Percentiles rank a stretch among this genome's conserved stretches.
Conservation (phyloP, 2,329 filamentous ascomycete species). For the Fusarium sp. region DNA sequence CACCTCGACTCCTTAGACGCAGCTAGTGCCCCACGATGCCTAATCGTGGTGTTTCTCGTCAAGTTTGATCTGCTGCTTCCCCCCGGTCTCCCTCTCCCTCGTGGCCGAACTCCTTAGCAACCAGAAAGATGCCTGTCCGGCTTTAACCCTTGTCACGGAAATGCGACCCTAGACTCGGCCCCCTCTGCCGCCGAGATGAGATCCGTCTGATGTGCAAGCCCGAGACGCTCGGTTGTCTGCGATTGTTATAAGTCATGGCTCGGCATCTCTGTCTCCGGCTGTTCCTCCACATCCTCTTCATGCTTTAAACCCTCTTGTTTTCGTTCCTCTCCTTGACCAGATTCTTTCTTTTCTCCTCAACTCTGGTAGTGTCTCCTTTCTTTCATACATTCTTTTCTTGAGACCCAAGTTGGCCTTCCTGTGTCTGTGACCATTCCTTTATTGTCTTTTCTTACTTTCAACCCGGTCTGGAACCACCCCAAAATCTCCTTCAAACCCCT, state of each 20-base stretch:
- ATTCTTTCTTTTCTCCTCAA: conserved; percentile 53
- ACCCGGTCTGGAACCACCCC: conserved; percentile 62
- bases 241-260: conserved; percentile 51
- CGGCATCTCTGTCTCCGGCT: conserved; percentile 48
- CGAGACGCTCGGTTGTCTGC: conserved; percentile 44
- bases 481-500: conserved; percentile 21
- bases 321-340: conserved; percentile 44
- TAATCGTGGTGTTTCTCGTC: conserved; percentile 32
- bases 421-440: conserved; percentile 59
- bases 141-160: conserved; percentile 22
- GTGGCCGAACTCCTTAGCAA: background rate
- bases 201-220: conserved; percentile 47
- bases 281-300: conserved; percentile 45
- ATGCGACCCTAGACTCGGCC: conserved; percentile 26
- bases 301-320: conserved; percentile 46
- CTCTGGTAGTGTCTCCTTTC: conserved; percentile 59
- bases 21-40: conserved; percentile 27
- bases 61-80: conserved; percentile 37
- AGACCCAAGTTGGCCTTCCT: conserved; percentile 42
- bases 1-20: conserved; percentile 30
- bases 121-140: conserved; percentile 9
- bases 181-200: conserved; percentile 41
- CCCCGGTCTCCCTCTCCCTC: conserved; percentile 1
- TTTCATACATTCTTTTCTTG: conserved; percentile 60
- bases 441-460: conserved; percentile 46